A percentile compares a stretch with the other conserved stretches of the same genome.
phyloP scores from a whole-genome alignment of 352 stramenopile genomes.

The Thalassiosira livingstoniorum region DNA sequence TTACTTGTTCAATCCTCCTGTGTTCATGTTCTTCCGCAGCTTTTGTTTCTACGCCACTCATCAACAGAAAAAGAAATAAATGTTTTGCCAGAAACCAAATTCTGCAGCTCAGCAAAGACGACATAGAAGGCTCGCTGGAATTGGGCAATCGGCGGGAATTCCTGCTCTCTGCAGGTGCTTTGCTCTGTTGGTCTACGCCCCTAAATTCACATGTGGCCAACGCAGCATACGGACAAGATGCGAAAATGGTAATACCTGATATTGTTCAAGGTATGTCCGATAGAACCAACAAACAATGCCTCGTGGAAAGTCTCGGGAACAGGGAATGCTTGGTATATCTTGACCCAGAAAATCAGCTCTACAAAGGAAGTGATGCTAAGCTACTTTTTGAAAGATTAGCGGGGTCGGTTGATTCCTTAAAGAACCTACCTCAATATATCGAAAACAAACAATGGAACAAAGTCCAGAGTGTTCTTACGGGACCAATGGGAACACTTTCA shows the following conservation, averaged over 20 bases:
- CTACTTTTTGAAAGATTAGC: conserved; percentile 65
- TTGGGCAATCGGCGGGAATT: no score
- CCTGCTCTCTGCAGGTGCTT: no score
- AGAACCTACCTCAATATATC: conserved; percentile 64
- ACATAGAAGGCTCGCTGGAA: no score
- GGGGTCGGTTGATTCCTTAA: conserved; percentile 47
- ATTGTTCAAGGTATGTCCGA: conserved; percentile 61
- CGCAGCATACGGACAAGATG: conserved; percentile 65
- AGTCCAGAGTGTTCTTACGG: conserved; percentile 65
- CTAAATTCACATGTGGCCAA: conserved; percentile 25
- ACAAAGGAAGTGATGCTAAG: conserved; percentile 64
- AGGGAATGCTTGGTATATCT: conserved; percentile 76
- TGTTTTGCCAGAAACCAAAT: no score
- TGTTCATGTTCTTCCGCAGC: no score
- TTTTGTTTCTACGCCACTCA: no score
- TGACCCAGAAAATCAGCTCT: conserved; percentile 72
- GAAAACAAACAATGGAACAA: conserved; percentile 75
- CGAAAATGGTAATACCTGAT: conserved; percentile 74
- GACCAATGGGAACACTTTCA: conserved; percentile 61
- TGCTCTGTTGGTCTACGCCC: no score
- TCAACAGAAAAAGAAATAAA: no score
- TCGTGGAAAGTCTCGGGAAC: conserved; percentile 78
- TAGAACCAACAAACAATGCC: conserved; percentile 69
- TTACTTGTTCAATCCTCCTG: no score
- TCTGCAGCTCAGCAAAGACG: no score